Conservation (phyloP, 2,329 filamentous ascomycete genomes). For the Hymenoscyphus infarciens region DNA sequence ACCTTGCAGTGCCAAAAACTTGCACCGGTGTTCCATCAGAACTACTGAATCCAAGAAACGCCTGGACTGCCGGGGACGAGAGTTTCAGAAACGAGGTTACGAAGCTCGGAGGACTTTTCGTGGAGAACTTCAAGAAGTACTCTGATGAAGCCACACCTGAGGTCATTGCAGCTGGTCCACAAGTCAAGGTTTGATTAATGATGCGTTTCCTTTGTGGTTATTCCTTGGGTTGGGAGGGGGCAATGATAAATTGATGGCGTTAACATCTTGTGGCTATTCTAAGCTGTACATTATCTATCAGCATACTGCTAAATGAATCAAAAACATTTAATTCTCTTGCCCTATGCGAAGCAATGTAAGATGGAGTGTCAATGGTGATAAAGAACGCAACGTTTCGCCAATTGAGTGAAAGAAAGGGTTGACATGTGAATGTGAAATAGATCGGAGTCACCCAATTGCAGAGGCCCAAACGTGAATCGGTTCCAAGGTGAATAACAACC, state of each 20-base stretch:
- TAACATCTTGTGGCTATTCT: constrained; percentile 12
- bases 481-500: background rate
- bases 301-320: constrained; percentile 9
- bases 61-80: constrained; percentile 79
- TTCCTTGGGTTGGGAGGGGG: constrained; percentile 11
- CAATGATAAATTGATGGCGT: constrained; percentile 28
- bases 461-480: background rate
- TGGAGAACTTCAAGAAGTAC: constrained; percentile 98
- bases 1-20: constrained; percentile 88
- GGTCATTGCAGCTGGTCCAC: constrained; percentile 65
- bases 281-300: constrained; percentile 14
- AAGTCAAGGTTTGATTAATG: constrained; percentile 15
- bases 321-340: constrained; percentile 3
- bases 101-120: constrained; percentile 87
- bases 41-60: constrained; percentile 89
- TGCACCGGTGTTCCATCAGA: constrained; percentile 88
- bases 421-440: background rate
- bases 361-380: background rate
- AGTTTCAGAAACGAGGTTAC: constrained; percentile 84
- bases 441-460: background rate
- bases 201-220: constrained; percentile 1
- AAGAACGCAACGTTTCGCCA: background rate
- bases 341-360: background rate
- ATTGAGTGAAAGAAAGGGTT: background rate
- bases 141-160: constrained; percentile 76